A percentile compares a stretch with the other conserved stretches of the same genome.
phyloP scores from a whole-genome alignment of 371 early-diverging fungal genomes.

The Haplosporangium sp. region DNA sequence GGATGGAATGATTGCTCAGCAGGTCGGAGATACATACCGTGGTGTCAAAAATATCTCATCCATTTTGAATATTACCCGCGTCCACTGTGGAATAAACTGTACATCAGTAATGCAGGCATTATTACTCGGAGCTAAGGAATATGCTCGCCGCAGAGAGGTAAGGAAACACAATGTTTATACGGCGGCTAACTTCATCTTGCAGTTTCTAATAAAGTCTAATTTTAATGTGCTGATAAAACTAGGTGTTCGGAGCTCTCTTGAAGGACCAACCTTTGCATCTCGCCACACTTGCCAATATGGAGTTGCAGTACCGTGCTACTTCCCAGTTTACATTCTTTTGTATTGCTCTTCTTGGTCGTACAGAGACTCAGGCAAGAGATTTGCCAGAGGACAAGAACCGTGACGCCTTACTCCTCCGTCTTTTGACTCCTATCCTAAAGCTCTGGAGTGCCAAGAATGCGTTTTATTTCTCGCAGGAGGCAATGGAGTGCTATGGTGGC shows the following conservation, averaged over 20 bases:
- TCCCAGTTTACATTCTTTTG: conserved; percentile 68
- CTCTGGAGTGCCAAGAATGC: conserved; percentile 67
- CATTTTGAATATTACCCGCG: conserved; percentile 77
- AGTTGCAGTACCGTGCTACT: conserved; percentile 63
- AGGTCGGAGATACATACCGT: conserved; percentile 65
- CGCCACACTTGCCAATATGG: conserved; percentile 67
- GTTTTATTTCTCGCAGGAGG: conserved; percentile 63
- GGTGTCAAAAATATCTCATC: conserved; percentile 74
- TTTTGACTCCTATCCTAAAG: conserved; percentile 76
- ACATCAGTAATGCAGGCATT: conserved; percentile 59
- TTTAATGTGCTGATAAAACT: neutral
- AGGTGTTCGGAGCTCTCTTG: conserved; percentile 56
- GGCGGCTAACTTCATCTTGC: neutral
- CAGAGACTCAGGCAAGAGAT: conserved; percentile 56
- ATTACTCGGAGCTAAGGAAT: conserved; percentile 67
- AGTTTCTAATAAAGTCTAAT: neutral
- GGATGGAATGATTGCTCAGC: conserved; percentile 63
- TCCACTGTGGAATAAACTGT: conserved; percentile 68
- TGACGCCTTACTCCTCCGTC: conserved; percentile 63
- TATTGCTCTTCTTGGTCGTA: conserved; percentile 66
- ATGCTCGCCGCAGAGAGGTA: conserved; percentile 66
- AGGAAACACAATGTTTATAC: neutral
- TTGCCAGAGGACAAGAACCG: conserved; percentile 30
- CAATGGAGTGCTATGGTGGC: conserved; percentile 78
- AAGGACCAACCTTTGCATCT: conserved; percentile 72